A percentile compares a stretch with the other conserved stretches of the same genome.
phyloP scores from a whole-genome alignment of 495 filamentous ascomycete species.

The Neurospora sp. region DNA sequence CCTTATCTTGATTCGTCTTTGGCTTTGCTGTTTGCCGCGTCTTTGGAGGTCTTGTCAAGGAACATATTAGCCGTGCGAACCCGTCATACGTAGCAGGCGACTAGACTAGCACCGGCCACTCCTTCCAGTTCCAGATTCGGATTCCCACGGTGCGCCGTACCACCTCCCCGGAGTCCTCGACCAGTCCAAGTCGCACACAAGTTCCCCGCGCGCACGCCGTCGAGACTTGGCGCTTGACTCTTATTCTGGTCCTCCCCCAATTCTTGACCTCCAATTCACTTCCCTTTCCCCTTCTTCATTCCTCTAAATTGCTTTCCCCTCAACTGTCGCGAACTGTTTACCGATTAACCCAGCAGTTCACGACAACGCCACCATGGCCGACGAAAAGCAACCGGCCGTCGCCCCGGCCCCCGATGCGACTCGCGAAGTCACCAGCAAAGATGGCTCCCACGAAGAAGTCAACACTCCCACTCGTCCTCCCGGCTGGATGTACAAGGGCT shows the following conservation, averaged over 20 bases:
- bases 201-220: background rate
- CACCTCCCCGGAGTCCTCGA: background rate
- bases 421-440: background rate
- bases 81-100: background rate
- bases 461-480: constrained; percentile 19
- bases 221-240: background rate
- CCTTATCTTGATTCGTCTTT: background rate
- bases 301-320: background rate
- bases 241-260: constrained; percentile 1
- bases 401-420: background rate
- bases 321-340: background rate
- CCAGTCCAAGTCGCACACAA: background rate
- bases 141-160: background rate
- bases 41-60: background rate
- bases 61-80: background rate
- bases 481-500: constrained; percentile 61
- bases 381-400: constrained; percentile 7
- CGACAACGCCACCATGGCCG: constrained; percentile 1
- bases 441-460: background rate
- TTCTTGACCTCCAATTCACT: background rate
- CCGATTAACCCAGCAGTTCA: background rate
- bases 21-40: background rate
- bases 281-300: constrained; percentile 3
- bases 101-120: background rate
- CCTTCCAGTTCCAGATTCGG: background rate